A percentile compares a stretch with the other conserved stretches of the same genome.
Evolutionary conservation across 108 stramenopile genomes (phyloP).

Genomic region (Mayamaea pseudoterrestris): DNA sequence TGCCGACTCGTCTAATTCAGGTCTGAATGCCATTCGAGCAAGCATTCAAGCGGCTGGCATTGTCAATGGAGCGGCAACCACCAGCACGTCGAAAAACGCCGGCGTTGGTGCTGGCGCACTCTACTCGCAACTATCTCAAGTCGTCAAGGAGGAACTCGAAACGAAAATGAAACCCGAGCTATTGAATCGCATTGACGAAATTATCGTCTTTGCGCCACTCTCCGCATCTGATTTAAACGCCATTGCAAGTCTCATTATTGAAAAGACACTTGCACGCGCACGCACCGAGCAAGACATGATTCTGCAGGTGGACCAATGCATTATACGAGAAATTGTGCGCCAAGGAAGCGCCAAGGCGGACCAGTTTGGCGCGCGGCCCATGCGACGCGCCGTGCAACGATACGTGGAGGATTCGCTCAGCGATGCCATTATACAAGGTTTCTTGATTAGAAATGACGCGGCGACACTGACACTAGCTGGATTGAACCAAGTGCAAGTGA

Average conservation of each 20-base stretch:
- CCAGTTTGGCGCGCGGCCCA: conserved; percentile 80
- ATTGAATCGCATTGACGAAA: conserved; percentile 98
- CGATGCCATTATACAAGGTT: conserved; percentile 77
- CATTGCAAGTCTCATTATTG: conserved; percentile 59
- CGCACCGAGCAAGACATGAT: too few relatives aligned
- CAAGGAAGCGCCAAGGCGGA: conserved; percentile 65
- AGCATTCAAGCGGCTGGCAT: conserved; percentile 10
- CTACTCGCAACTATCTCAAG: conserved; percentile 61
- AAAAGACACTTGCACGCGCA: conserved; percentile 45
- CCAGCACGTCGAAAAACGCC: too few relatives aligned
- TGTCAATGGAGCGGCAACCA: conserved; percentile 4
- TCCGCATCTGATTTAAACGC: conserved; percentile 43
- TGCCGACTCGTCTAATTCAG: conserved; percentile 3
- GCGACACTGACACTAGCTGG: too few relatives aligned
- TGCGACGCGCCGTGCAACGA: conserved; percentile 73
- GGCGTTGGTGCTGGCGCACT: conserved; percentile 18
- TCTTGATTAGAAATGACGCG: too few relatives aligned
- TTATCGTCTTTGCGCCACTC: conserved; percentile 89
- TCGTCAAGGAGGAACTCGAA: conserved; percentile 85
- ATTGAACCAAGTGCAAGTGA: too few relatives aligned
- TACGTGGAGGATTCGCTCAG: conserved; percentile 80
- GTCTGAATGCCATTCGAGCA: conserved; percentile 9
- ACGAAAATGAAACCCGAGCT: conserved; percentile 91
- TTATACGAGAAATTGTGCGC: conserved; percentile 40
- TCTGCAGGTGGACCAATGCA: conserved; percentile 28